A percentile compares a stretch with the other conserved stretches of the same genome.
Conservation (phyloP, 2,329 filamentous ascomycete species). For the Colletotrichum abscissum region DNA sequence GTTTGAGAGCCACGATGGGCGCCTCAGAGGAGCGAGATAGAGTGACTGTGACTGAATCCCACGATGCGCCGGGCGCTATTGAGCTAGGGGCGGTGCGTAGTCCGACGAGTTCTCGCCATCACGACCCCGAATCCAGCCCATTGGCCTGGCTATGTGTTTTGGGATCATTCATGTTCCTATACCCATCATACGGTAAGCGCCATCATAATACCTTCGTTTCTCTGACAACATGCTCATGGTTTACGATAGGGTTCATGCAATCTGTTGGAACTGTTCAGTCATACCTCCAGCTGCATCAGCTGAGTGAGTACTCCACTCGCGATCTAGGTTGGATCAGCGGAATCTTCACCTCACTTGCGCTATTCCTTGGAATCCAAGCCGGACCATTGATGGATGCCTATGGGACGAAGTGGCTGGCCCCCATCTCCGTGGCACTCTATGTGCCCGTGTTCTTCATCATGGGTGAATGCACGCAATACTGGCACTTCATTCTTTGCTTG, state of each 20-base stretch:
- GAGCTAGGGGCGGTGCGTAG: background rate
- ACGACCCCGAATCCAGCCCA: constrained; percentile 28
- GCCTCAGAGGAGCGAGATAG: background rate
- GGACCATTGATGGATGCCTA: constrained; percentile 61
- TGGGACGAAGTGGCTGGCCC: constrained; percentile 53
- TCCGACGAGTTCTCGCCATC: background rate
- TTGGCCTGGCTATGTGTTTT: constrained; percentile 32
- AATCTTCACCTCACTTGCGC: constrained; percentile 55
- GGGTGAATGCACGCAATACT: constrained; percentile 57
- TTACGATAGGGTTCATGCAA: constrained; percentile 54
- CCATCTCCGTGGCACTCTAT: constrained; percentile 49
- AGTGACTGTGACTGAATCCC: background rate
- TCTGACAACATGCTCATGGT: background rate
- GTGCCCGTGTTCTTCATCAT: constrained; percentile 56
- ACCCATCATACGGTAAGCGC: constrained; percentile 30
- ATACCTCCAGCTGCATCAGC: constrained; percentile 57
- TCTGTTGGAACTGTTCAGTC: constrained; percentile 60
- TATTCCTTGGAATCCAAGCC: constrained; percentile 58
- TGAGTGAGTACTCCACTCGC: constrained; percentile 51
- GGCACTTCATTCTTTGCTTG: constrained; percentile 59
- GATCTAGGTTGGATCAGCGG: constrained; percentile 63
- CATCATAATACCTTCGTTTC: rapidly evolving
- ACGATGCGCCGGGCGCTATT: background rate
- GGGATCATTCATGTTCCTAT: constrained; percentile 31
- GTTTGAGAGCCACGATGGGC: background rate